These are phyloP conservation scores for Aphanomyces astaci DNA, from an alignment of 352 stramenopile genomes.

Conservation along the genomic window DNA sequence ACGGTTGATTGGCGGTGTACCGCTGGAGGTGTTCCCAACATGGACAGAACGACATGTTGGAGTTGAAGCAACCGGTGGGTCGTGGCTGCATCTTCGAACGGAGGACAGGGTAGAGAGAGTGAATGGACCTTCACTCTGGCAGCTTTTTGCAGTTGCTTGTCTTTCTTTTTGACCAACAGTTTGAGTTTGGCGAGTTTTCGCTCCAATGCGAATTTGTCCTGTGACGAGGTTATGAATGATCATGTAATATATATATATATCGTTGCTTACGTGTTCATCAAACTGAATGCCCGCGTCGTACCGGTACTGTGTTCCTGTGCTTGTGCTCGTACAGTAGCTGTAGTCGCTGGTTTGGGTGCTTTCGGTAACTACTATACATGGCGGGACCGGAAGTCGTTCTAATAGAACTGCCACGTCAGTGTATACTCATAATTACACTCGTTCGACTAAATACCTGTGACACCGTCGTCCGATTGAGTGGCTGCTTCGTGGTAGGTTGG, in stretches of 20 bases:
- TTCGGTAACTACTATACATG: too few species aligned
- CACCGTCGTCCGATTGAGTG: background rate
- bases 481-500: background rate
- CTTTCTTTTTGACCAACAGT: constrained; percentile 31
- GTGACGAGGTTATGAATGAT: too few species aligned
- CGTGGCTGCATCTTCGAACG: background rate
- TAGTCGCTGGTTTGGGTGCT: too few species aligned
- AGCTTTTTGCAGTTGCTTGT: constrained; percentile 29
- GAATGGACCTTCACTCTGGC: too few species aligned
- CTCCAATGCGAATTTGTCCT: constrained; percentile 36
- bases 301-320: background rate
- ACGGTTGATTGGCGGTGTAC: too few species aligned
- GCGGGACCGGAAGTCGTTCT: too few species aligned
- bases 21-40: background rate
- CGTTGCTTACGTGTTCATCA: background rate
- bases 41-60: background rate
- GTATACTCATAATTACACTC: too few species aligned
- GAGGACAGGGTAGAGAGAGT: background rate
- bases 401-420: too few species aligned
- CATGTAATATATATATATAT: too few species aligned
- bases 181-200: constrained; percentile 36
- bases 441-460: too few species aligned
- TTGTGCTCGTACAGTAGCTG: too few species aligned
- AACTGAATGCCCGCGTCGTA: constrained; percentile 11
- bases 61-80: background rate